These are phyloP conservation scores for Capronia coronata DNA, from an alignment of 2,329 filamentous ascomycete genomes.

Conservation along the genomic window DNA sequence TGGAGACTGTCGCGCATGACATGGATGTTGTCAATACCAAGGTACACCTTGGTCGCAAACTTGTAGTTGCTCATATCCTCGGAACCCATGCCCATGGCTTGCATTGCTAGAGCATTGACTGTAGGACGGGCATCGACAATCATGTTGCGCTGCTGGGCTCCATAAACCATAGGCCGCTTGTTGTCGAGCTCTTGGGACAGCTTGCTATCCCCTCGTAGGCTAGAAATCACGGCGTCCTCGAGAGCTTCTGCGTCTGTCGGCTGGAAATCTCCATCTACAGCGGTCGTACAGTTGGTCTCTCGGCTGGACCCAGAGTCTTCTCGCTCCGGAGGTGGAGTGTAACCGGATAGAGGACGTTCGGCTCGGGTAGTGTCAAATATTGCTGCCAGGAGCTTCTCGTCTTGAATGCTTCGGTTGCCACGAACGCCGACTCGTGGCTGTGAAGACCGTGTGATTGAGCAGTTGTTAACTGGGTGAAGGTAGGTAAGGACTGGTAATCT, in stretches of 20 bases:
- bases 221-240: constrained; percentile 61
- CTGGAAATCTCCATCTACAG: constrained; percentile 48
- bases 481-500: constrained; percentile 88
- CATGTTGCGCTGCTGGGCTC: constrained; percentile 85
- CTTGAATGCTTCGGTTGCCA: constrained; percentile 85
- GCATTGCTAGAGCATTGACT: constrained; percentile 91
- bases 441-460: constrained; percentile 89
- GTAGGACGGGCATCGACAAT: constrained; percentile 94
- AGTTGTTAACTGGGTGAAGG: constrained; percentile 93
- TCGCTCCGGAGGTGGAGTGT: constrained; percentile 35
- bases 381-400: constrained; percentile 85
- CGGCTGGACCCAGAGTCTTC: constrained; percentile 36
- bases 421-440: constrained; percentile 84
- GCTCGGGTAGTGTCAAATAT: constrained; percentile 73
- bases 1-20: constrained; percentile 90
- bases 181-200: constrained; percentile 32
- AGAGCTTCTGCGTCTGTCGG: constrained; percentile 57
- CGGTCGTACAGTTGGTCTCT: constrained; percentile 43
- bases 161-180: constrained; percentile 65
- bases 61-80: constrained; percentile 98
- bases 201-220: constrained; percentile 52
- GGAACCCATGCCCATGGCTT: constrained; percentile 84
- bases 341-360: constrained; percentile 39
- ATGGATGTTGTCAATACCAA: constrained; percentile 97
- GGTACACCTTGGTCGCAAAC: constrained; percentile 81